Conservation (phyloP, 2,329 filamentous ascomycete genomes). For the Fusarium pseudocircinatum region DNA sequence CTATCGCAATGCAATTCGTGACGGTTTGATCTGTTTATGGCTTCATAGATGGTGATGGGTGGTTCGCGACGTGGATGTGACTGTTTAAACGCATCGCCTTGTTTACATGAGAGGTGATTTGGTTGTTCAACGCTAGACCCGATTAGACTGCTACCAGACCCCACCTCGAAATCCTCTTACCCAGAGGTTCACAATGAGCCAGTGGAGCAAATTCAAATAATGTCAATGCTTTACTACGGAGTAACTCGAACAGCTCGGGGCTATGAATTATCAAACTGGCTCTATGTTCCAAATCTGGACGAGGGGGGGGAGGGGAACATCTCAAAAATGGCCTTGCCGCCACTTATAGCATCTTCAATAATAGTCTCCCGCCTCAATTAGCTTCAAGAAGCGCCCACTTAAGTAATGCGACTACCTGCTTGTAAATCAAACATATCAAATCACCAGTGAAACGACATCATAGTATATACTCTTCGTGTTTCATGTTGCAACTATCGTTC, state of each 20-base stretch:
- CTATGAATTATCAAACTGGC: not conserved
- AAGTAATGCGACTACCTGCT: not conserved
- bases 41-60: constrained; percentile 29
- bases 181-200: not conserved
- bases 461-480: constrained; percentile 30
- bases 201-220: constrained; percentile 3
- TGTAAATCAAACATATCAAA: not conserved
- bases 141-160: constrained; percentile 14
- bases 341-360: not conserved
- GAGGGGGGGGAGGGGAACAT: not conserved
- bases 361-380: not conserved
- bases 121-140: constrained; percentile 34
- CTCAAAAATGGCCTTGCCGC: not conserved
- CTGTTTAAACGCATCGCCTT: constrained; percentile 43
- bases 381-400: not conserved
- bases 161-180: constrained; percentile 23
- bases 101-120: constrained; percentile 45
- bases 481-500: constrained; percentile 36
- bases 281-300: not conserved
- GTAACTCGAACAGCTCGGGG: not conserved
- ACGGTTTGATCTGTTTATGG: constrained; percentile 20
- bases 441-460: not conserved
- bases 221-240: constrained; percentile 11
- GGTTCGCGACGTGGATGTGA: constrained; percentile 42
- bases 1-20: constrained; percentile 21